phyloP scores from a whole-genome alignment of 441 rosid species.

The Pelargonium cotyledonis region DNA sequence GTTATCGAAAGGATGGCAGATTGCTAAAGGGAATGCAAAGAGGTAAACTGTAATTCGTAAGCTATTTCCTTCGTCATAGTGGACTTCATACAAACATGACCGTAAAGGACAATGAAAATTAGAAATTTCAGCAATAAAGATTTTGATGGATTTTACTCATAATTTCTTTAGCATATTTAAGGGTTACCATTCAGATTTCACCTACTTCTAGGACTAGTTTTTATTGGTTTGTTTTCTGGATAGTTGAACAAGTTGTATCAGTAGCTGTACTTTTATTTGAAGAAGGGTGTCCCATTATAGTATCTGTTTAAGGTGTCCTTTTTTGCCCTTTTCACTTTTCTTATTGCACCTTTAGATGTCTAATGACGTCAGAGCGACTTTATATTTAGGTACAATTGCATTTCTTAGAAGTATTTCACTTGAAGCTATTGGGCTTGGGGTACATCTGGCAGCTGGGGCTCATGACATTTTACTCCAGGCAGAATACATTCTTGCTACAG shows the following conservation, averaged over 20 bases:
- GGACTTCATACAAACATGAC: neutral
- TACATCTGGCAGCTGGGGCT: slow-evolving; percentile 92
- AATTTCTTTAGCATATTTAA: neutral
- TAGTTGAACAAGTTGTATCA: no score
- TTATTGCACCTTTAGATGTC: neutral
- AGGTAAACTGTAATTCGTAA: slow-evolving; percentile 42
- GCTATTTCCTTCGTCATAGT: neutral
- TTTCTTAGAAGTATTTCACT: slow-evolving; percentile 90
- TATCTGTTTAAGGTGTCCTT: neutral
- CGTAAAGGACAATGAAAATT: no score
- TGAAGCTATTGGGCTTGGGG: slow-evolving; percentile 95
- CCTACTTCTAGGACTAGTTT: neutral
- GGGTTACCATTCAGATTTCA: neutral
- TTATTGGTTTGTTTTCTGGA: neutral
- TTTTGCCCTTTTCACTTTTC: neutral
- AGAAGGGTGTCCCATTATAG: neutral
- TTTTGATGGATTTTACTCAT: neutral
- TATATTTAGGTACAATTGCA: slow-evolving; percentile 67
- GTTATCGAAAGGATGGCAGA: slow-evolving; percentile 78
- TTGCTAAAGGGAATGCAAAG: slow-evolving; percentile 92
- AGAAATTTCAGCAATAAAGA: no score
- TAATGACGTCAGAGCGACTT: slow-evolving; percentile 6
- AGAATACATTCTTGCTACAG: slow-evolving; percentile 52
- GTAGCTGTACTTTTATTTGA: no score
- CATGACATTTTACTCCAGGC: slow-evolving; percentile 79